Evolutionary conservation across 108 stramenopile genomes (phyloP), one percentile per base, ranked within the genome.

Genomic region (Skeletonema grethae): DNA sequence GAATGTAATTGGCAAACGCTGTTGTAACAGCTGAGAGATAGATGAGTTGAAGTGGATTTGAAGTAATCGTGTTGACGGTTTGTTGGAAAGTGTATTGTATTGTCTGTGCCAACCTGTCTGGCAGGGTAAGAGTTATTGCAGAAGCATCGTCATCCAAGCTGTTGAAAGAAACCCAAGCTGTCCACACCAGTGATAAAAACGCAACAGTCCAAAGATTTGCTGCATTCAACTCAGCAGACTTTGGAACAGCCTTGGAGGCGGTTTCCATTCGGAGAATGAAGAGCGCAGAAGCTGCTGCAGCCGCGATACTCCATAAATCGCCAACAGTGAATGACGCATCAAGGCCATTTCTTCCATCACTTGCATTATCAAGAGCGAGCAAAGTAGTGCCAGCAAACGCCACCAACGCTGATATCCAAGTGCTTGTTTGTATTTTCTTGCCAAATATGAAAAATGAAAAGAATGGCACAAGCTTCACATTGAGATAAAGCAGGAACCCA

Each of bases 391-490:
- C 95, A 38, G 56, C 43, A 71, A 96, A 80, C 6, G 95, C 95
- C 10, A 84, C 77, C 4, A 88, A 64, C 11, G 95, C 92, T 6
- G 84, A 87, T 30, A 91, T 31, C 91, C 88, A 91, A 12, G 91
- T 91, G 31, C 70, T 55, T 31, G 50, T 53, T 5, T 65, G 77
- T 68, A 91, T 90, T 32, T 16, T 18, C 62, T 84, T 70, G 0
- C 86, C 89, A 43, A 88, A 80, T 48, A 95, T 63, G 25, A 91
- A 24, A 30, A 60, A 76, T 1, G 86, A 85, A 69, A 96, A 84
- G 61, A 95, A 84, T 16, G 95, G 95, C 4, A 96, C 95, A 67
- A 96, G 84, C 68, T 96, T 96, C 32, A 93, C 92, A 76, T 96
- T 96, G 35, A 96, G 74, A 72, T 96, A 96, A 30, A 93, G 71